These are phyloP conservation scores for Dactylonectria macrodidyma DNA, from an alignment of 2,329 filamentous ascomycete genomes.

Conservation along the genomic window DNA sequence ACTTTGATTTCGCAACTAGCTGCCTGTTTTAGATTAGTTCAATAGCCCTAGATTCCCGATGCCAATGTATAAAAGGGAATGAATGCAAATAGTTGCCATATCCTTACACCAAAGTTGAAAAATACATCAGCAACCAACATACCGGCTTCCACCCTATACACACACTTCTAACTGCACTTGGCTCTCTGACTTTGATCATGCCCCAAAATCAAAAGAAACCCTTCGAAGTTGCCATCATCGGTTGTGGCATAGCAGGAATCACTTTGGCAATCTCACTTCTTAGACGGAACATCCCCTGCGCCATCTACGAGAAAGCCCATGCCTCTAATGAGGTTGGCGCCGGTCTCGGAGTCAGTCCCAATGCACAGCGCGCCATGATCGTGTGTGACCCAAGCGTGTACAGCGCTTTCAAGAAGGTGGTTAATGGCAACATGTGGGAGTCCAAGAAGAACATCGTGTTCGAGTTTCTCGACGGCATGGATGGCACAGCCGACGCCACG, in stretches of 20 bases:
- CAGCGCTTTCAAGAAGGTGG: neutral
- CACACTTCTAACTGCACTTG: no score
- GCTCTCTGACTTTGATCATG: neutral
- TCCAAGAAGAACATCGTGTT: conserved; percentile 9
- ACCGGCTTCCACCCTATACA: no score
- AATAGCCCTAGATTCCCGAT: no score
- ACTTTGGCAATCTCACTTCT: conserved; percentile 10
- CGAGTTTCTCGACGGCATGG: conserved; percentile 7
- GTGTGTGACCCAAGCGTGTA: neutral
- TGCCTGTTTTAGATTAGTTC: no score
- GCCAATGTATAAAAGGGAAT: no score
- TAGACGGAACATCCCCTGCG: neutral
- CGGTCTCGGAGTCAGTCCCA: conserved; percentile 1
- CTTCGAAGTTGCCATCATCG: conserved; percentile 15
- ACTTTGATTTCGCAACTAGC: no score
- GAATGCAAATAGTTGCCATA: no score
- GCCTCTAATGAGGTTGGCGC: neutral
- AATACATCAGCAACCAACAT: no score
- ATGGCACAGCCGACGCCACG: neutral
- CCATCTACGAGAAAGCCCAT: conserved; percentile 9
- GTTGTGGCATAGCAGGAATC: conserved; percentile 8
- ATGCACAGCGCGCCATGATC: neutral
- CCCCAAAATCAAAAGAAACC: neutral
- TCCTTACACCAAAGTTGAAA: no score
- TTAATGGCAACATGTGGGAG: conserved; percentile 10